Percentiles rank a stretch among this genome's conserved stretches.
Evolutionary conservation across 78 protist species (phyloP).

Genomic region (slime mould (Dictyostelium discoideum)): dicty_2.7 NC_007088.5:3449001-3449500

Average conservation of each 20-base stretch:
- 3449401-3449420: neutral
- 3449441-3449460: neutral
- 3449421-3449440: neutral
- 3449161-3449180: neutral
- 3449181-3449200: neutral
- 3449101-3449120: neutral
- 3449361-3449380: neutral
- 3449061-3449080: neutral
- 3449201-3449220: neutral
- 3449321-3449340: neutral
- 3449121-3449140: neutral
- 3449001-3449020: neutral
- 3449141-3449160: neutral
- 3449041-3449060: neutral
- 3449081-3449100: neutral
- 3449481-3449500: neutral
- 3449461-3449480: neutral
- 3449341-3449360: neutral
- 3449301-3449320: neutral
- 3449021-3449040: neutral
- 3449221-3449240: neutral
- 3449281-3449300: neutral
- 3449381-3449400: neutral
- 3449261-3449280: neutral
- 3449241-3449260: neutral